Percentiles rank a stretch among this genome's conserved stretches.
Evolutionary conservation across 352 stramenopile genomes (phyloP).

Genomic region (Pythium guiyangense): DNA sequence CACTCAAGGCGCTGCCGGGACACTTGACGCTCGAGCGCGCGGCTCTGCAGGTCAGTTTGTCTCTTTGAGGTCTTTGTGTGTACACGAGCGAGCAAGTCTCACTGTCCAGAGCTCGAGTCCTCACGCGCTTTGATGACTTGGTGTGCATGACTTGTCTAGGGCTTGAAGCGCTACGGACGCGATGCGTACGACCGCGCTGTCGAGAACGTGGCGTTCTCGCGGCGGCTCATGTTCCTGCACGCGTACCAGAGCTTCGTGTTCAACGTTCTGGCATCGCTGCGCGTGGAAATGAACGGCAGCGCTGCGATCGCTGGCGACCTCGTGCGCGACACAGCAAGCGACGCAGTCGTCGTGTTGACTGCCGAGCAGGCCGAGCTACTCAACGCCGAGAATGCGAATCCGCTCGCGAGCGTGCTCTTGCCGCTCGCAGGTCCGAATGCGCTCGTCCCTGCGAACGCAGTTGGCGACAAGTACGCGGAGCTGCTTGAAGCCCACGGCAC

Average conservation of each 20-base stretch:
- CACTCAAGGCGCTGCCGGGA: constrained; percentile 47
- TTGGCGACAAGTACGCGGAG: constrained; percentile 36
- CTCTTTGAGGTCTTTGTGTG: not conserved
- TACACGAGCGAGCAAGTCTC: not conserved
- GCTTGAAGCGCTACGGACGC: constrained; percentile 53
- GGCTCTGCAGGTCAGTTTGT: constrained; percentile 34
- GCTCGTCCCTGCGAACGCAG: constrained; percentile 34
- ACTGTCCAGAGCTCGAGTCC: not conserved
- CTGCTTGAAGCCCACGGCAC: constrained; percentile 47
- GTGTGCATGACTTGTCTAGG: constrained; percentile 6
- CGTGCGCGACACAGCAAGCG: constrained; percentile 20
- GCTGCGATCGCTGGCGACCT: constrained; percentile 58
- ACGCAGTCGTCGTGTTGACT: constrained; percentile 27
- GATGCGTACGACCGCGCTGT: constrained; percentile 54
- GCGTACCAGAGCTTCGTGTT: constrained; percentile 80
- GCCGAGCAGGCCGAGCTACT: constrained; percentile 29
- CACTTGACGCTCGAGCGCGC: constrained; percentile 46
- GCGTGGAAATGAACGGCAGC: constrained; percentile 29
- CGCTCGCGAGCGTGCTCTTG: constrained; percentile 41
- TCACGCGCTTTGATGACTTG: not conserved
- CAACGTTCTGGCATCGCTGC: constrained; percentile 53
- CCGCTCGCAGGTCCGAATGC: constrained; percentile 58
- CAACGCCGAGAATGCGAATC: constrained; percentile 22
- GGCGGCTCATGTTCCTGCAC: constrained; percentile 70
- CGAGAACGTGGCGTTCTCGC: constrained; percentile 42